Base-by-base conservation (phyloP, 2,329 filamentous ascomycete species). In the Xylaria sp. region DNA sequence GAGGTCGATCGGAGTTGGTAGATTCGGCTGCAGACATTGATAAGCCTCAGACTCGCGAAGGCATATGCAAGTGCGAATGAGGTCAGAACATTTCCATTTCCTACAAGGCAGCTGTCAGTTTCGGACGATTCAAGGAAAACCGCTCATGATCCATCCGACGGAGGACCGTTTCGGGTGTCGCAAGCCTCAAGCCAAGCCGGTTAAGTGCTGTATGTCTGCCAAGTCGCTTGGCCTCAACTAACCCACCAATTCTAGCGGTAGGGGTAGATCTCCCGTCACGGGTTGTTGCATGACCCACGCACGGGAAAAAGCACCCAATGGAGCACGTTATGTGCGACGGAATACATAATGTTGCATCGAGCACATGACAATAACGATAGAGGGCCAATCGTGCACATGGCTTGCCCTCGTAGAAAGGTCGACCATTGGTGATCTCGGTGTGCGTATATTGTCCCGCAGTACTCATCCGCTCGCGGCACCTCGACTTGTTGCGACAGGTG, bases 291-390 rank as follows among this genome's bases (percentile, higher is more conserved):
- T 30, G 2, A n/a, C 16, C 51, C 37, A 7, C 48, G 52, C 39
- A 48, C 46, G 46, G 34, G 52, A 57, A 51, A 39, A 19, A 39
- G 39, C 23, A 53, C 8, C 46, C 16, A 52, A 59, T 61, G 18
- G 35, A 48, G 18, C 1, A 46, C 42, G 42, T 6, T 34, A 51
- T 51, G 30, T 48, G 9, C 19, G 16, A 50, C 48, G 19, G 11
- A 18, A 34, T 50, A 49, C 16, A 19, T 13, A 5, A 30, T 34
- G 30, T 39, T 23, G 30, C n/a, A 9, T 48, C 52, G 10, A 54
- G n/a, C n/a, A 34, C 16, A 23, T 19, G 52, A 52, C n/a, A 55
- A 47, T 18, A 16, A 19, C 5, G 30, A 46, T 46, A 30, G 53
- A n/a, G 34, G 9, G 19, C 8, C 19, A 30, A 44, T 16, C 7